Base-by-base conservation (phyloP, 352 stramenopile species). In the Phytophthora pinifolia region DNA sequence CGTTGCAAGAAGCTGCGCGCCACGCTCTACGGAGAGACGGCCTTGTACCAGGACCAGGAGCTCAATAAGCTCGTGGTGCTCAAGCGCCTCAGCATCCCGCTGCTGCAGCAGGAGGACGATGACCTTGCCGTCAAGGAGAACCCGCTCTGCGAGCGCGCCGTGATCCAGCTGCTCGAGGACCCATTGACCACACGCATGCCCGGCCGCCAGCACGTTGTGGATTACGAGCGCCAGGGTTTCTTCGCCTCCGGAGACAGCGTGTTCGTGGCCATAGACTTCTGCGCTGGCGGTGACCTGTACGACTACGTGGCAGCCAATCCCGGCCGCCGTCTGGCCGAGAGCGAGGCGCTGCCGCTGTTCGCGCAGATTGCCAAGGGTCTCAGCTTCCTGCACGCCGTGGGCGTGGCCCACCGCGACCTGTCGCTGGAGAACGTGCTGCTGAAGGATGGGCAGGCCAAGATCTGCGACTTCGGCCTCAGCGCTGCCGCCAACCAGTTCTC, bases 381-480 rank as follows among this genome's bases (percentile, higher is more conserved):
- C 9, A 49, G 43, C 31, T 86, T 80, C 49, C 61, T 88, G 2
- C 78, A 88, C 52, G 44, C 41, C 1, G 45, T 81, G 15, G 69
- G 65, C 36, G 63, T 86, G 6, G 75, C 75, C 9, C 77, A 88
- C 49, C 72, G 74, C 4, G 77, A 88, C 30, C 27, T 88, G 13
- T 86, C 72, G 10, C 66, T 84, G 6, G 78, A 88, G 55, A 88
- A 88, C 44, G 61, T 88, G 22, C 47, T 88, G 43, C 55, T 88
- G 1, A 72, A 82, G 9, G 36, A 59, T 44, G 61, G 62, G 17
- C 32, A 53, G 5, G 70, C 65, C 39, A 86, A 79, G 61, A 72
- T 91, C 36, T 88, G 77, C 43, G 76, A 88, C 61, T 91, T 91
- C 65, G 80, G 77, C 0, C 52, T 88, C 9, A 85, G 76, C 45